Evolutionary conservation across 192 early-diverging fungal species (phyloP).

Genomic region (Backusella australiensis): DNA sequence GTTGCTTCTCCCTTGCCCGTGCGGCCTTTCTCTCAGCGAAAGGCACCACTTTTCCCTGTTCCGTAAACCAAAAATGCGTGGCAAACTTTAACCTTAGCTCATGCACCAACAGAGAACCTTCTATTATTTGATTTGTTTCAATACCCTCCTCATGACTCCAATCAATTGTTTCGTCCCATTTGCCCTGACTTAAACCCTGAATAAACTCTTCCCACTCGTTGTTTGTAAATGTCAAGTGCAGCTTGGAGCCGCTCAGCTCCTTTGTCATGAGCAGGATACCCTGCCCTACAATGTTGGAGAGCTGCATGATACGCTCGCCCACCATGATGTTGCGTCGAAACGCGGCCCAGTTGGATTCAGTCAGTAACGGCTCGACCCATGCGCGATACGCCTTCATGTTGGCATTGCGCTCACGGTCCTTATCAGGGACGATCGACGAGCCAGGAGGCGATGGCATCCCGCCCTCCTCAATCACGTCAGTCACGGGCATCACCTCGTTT

Average conservation of each 20-base stretch:
- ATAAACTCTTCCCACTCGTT: conserved; percentile 31
- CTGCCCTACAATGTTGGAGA: conserved; percentile 35
- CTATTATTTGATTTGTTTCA: not conserved
- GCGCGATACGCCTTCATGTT: conserved; percentile 37
- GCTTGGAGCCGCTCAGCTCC: conserved; percentile 42
- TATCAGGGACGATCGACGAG: not conserved
- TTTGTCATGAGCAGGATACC: conserved; percentile 47
- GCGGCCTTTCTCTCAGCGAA: conserved; percentile 5
- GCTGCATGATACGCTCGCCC: conserved; percentile 36
- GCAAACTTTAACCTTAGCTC: conserved; percentile 27
- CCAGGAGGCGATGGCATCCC: not conserved
- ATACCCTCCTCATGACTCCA: conserved; percentile 15
- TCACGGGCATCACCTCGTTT: conserved; percentile 5
- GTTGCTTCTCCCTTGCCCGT: not conserved
- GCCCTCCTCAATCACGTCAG: not conserved
- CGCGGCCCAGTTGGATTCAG: conserved; percentile 33
- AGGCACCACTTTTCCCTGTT: not conserved
- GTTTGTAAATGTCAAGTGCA: conserved; percentile 39
- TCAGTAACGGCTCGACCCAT: conserved; percentile 32
- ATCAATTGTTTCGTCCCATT: conserved; percentile 21
- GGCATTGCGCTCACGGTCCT: conserved; percentile 30
- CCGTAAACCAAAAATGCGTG: conserved; percentile 23
- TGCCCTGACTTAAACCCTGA: conserved; percentile 21
- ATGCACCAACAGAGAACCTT: conserved; percentile 15
- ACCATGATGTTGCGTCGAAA: conserved; percentile 42